Percentiles rank a stretch among this genome's conserved stretches.
These are phyloP conservation scores for Chenopodium suecicum DNA, from an alignment of 148 eudicot genomes.

Conservation along the genomic window DNA sequence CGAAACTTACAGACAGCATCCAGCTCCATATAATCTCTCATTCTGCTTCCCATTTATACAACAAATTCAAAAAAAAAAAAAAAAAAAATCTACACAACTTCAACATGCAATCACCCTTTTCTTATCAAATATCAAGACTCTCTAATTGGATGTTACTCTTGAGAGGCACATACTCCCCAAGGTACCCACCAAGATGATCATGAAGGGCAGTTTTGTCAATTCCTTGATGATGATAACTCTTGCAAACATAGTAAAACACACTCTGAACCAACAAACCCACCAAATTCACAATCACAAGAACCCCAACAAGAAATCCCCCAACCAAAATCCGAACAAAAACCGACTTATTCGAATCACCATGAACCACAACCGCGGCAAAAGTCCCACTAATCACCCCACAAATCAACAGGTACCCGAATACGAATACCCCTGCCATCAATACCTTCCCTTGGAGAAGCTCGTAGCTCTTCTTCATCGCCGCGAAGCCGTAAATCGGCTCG, in stretches of 20 bases:
- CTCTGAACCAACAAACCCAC: conserved; percentile 86
- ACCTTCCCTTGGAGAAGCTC: conserved; percentile 70
- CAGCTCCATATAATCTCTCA: neutral
- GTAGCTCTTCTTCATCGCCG: conserved; percentile 85
- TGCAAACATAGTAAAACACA: conserved; percentile 97
- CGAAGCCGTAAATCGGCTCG: conserved; percentile 75
- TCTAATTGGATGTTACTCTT: conserved; percentile 96
- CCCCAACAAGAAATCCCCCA: conserved; percentile 91
- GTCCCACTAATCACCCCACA: conserved; percentile 69
- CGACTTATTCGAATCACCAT: conserved; percentile 43
- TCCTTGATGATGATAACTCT: conserved; percentile 81
- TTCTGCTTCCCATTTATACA: conserved; percentile 15
- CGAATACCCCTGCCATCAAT: conserved; percentile 53
- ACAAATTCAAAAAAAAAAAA: neutral
- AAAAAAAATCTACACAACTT: conserved; percentile 4
- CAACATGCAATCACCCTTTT: neutral
- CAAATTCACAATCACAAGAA: conserved; percentile 82
- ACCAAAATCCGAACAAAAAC: conserved; percentile 56
- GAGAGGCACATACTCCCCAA: conserved; percentile 96
- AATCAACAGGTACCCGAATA: conserved; percentile 53
- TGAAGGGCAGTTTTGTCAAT: conserved; percentile 80
- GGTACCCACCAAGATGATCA: conserved; percentile 95
- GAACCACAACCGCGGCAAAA: conserved; percentile 68
- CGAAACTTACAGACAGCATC: conserved; percentile 17
- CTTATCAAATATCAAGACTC: conserved; percentile 45